phyloP scores from a whole-genome alignment of 2,329 filamentous ascomycete species.

The Botrytis squamosa region DNA sequence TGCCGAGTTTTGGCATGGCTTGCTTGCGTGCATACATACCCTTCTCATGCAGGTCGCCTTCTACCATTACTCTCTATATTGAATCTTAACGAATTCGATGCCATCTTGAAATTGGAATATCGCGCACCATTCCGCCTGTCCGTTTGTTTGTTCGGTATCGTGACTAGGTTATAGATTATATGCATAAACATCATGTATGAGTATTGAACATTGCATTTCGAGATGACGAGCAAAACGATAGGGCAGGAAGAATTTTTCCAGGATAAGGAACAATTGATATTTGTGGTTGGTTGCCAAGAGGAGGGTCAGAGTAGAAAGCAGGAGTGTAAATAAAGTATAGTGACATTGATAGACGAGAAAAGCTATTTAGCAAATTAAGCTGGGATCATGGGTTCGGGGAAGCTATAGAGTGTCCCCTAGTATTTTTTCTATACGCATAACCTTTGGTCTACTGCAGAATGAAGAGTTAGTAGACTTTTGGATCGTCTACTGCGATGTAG shows the following conservation, averaged over 20 bases:
- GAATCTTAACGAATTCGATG: neutral
- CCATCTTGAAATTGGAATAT: neutral
- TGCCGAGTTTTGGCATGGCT: neutral
- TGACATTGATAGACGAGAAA: slow-evolving; percentile 2
- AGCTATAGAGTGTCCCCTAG: slow-evolving; percentile 11
- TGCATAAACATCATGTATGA: neutral
- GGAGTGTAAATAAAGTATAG: slow-evolving; percentile 9
- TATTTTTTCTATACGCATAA: neutral
- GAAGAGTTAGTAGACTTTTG: neutral
- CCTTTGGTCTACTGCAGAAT: neutral
- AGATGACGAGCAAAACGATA: neutral
- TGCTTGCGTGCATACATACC: neutral
- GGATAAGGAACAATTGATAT: neutral
- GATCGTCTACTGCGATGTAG: neutral
- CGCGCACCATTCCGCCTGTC: slow-evolving; percentile 2
- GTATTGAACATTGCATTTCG: neutral
- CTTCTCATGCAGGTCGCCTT: slow-evolving; percentile 7
- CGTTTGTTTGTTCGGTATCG: slow-evolving; percentile 12
- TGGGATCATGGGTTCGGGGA: slow-evolving; percentile 10
- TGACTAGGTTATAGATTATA: slow-evolving; percentile 1
- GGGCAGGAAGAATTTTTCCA: neutral
- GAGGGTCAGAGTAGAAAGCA: neutral
- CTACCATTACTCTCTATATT: neutral
- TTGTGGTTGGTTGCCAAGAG: slow-evolving; percentile 3
- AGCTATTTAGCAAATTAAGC: neutral